phyloP scores from a whole-genome alignment of 2,329 filamentous ascomycete genomes.

The Colletotrichum destructivum region DNA sequence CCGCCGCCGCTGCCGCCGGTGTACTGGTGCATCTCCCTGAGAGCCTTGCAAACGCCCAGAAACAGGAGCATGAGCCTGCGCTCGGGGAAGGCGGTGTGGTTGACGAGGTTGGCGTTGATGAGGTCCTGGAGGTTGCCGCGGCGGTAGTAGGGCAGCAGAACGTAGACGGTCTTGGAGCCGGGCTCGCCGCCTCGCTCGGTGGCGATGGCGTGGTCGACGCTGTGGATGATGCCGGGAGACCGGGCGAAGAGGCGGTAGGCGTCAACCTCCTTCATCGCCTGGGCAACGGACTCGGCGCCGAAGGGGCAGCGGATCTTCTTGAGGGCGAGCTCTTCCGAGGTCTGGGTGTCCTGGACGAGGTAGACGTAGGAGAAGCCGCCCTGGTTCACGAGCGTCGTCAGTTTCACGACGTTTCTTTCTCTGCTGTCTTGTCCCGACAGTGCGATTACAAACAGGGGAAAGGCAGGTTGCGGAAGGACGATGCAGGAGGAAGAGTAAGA shows the following conservation, averaged over 20 bases:
- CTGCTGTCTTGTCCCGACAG: not conserved
- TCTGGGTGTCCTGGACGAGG: constrained; percentile 91
- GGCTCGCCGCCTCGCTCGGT: constrained; percentile 76
- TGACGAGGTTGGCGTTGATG: constrained; percentile 98
- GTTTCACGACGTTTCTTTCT: not conserved
- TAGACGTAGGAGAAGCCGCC: constrained; percentile 99
- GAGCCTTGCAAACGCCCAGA: constrained; percentile 88
- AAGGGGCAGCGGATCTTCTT: constrained; percentile 99
- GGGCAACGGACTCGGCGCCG: constrained; percentile 94
- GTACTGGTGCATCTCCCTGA: constrained; percentile 94
- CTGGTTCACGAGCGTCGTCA: constrained; percentile 57
- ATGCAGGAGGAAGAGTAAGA: too few relatives aligned
- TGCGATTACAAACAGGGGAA: too few relatives aligned
- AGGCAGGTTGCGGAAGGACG: too few relatives aligned
- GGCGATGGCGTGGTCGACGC: constrained; percentile 85
- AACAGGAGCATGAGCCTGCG: constrained; percentile 90
- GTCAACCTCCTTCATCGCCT: constrained; percentile 96
- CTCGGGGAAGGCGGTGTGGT: constrained; percentile 92
- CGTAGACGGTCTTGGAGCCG: constrained; percentile 92
- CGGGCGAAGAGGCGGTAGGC: constrained; percentile 92
- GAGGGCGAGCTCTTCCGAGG: constrained; percentile 88
- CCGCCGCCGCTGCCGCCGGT: constrained; percentile 60
- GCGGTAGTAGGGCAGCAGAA: constrained; percentile 94
- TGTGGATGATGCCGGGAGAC: constrained; percentile 88
- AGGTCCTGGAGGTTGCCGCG: constrained; percentile 97